These are phyloP conservation scores for Stagonosporopsis chrysanthemi DNA, from an alignment of 2,329 filamentous ascomycete species.

Conservation along the genomic window DNA sequence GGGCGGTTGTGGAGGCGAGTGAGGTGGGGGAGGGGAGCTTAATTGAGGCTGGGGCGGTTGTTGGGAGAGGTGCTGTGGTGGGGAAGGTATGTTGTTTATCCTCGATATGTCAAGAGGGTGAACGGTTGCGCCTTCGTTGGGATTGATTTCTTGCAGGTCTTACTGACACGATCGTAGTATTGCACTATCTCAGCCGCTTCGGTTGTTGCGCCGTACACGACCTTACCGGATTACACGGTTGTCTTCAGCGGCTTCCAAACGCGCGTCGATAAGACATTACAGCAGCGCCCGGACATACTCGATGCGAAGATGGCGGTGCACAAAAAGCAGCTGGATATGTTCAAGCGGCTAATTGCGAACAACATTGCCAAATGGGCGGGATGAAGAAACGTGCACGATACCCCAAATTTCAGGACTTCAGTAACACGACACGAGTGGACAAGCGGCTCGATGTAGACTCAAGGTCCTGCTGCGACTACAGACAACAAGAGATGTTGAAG, in stretches of 20 bases:
- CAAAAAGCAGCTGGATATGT: constrained; percentile 47
- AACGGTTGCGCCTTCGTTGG: not conserved
- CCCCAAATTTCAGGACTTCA: too few species aligned
- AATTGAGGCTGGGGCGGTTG: constrained; percentile 43
- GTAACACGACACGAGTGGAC: too few species aligned
- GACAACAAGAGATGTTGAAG: too few species aligned
- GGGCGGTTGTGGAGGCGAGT: constrained; percentile 50
- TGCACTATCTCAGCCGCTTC: constrained; percentile 54
- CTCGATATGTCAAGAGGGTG: not conserved
- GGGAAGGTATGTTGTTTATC: constrained; percentile 48
- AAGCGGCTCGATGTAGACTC: too few species aligned
- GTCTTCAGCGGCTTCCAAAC: constrained; percentile 51
- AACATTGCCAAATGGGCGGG: constrained; percentile 47
- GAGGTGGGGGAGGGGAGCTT: constrained; percentile 49
- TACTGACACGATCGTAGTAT: constrained; percentile 38
- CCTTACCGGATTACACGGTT: constrained; percentile 55
- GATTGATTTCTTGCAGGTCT: not conserved
- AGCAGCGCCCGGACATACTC: constrained; percentile 39
- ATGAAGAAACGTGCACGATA: not conserved
- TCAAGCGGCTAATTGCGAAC: constrained; percentile 46
- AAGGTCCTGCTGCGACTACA: too few species aligned
- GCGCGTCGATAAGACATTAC: constrained; percentile 51
- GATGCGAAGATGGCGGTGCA: constrained; percentile 41
- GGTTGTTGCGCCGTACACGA: constrained; percentile 46
- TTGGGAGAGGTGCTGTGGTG: constrained; percentile 47